These are phyloP conservation scores for Aureobasidium pullulans DNA, from an alignment of 2,329 filamentous ascomycete genomes.

Conservation along the genomic window DNA sequence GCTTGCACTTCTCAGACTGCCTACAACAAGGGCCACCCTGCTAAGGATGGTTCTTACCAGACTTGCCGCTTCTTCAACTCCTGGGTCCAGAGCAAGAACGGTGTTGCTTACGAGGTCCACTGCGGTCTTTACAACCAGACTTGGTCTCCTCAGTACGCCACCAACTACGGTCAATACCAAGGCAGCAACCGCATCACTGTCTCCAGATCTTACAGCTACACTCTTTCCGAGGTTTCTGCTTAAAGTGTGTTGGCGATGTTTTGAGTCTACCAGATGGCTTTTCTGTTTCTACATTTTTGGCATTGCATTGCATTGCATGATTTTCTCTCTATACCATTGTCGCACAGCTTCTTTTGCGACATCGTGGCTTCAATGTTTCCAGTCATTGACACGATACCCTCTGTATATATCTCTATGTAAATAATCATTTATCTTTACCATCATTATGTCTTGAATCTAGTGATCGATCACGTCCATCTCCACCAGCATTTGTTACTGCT, in stretches of 20 bases:
- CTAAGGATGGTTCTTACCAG: conserved; percentile 15
- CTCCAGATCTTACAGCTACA: conserved; percentile 15
- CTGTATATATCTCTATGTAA: neutral
- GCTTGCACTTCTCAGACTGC: conserved; percentile 20
- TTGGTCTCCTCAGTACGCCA: conserved; percentile 19
- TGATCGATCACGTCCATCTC: too few relatives aligned
- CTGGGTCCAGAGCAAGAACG: conserved; percentile 34
- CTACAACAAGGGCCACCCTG: conserved; percentile 22
- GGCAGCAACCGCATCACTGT: conserved; percentile 15
- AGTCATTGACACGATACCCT: neutral
- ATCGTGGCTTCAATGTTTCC: neutral
- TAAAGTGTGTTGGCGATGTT: neutral
- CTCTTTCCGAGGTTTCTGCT: conserved; percentile 8
- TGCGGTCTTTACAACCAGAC: conserved; percentile 30
- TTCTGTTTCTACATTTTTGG: neutral
- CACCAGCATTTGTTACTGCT: too few relatives aligned
- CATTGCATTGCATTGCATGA: neutral
- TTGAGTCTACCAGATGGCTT: neutral
- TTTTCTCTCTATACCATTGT: neutral
- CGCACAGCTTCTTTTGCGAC: neutral
- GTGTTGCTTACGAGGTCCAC: conserved; percentile 29
- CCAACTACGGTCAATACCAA: conserved; percentile 19
- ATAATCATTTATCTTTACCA: too few relatives aligned
- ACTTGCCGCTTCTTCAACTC: conserved; percentile 29
- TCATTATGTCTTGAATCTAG: neutral